Evolutionary conservation across 2,329 filamentous ascomycete species (phyloP).

Genomic region (Botrytis deweyae): DNA sequence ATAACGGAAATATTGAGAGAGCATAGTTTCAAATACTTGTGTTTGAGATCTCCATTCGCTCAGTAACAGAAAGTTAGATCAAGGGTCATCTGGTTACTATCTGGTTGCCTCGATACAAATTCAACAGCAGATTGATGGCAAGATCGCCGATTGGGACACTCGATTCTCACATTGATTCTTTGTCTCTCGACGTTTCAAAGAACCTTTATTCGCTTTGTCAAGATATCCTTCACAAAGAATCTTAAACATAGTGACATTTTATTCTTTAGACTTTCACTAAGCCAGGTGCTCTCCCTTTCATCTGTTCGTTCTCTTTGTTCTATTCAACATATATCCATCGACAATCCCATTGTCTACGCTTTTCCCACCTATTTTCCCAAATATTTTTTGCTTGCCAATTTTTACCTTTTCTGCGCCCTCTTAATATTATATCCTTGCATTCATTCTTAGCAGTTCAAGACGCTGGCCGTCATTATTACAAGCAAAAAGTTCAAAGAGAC

Average conservation of each 20-base stretch:
- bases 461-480: conserved; percentile 11
- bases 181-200: background rate
- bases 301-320: background rate
- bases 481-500: background rate
- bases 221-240: background rate
- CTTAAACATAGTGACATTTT: background rate
- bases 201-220: background rate
- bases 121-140: background rate
- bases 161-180: background rate
- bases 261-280: background rate
- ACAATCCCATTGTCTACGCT: conserved; percentile 13
- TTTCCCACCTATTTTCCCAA: background rate
- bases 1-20: background rate
- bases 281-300: background rate
- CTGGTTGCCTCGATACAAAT: background rate
- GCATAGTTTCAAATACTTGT: no score
- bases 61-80: background rate
- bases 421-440: background rate
- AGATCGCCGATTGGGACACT: background rate
- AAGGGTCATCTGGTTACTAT: background rate
- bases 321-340: conserved; percentile 6
- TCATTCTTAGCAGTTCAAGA: background rate
- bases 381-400: background rate
- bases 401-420: background rate
- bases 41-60: background rate